A percentile compares a stretch with the other conserved stretches of the same genome.
These are phyloP conservation scores for Abelmoschus esculentus DNA, from an alignment of 345 rosid species.

Conservation along the genomic window DNA sequence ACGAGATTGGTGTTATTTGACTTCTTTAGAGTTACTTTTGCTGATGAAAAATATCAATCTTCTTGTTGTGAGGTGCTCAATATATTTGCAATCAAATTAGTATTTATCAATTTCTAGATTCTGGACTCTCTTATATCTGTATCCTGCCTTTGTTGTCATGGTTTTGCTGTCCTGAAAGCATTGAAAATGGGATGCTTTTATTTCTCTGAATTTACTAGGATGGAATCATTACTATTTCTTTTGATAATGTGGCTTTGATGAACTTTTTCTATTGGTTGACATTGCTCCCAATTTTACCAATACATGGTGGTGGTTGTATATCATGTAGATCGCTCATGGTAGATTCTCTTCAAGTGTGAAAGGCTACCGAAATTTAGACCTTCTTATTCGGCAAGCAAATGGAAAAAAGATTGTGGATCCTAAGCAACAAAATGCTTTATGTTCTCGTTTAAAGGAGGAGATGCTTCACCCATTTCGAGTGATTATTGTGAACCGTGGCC, in stretches of 20 bases:
- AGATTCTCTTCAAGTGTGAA: constrained; percentile 43
- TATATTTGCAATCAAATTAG: background rate
- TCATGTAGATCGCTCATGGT: constrained; percentile 52
- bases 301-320: constrained; percentile 12
- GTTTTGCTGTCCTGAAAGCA: background rate
- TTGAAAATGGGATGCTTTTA: background rate
- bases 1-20: background rate
- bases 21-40: background rate
- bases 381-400: constrained; percentile 54
- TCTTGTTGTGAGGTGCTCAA: background rate
- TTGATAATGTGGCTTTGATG: background rate
- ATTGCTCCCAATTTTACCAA: constrained; percentile 2
- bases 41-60: background rate
- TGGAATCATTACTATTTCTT: background rate
- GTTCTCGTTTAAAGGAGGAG: constrained; percentile 50
- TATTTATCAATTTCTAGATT: background rate
- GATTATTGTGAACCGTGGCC: constrained; percentile 53
- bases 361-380: constrained; percentile 45
- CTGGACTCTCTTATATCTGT: background rate
- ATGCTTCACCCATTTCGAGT: constrained; percentile 58
- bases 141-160: background rate
- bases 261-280: background rate
- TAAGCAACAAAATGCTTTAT: constrained; percentile 35
- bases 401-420: constrained; percentile 60
- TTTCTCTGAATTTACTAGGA: background rate